Evolutionary conservation across 2,329 filamentous ascomycete genomes (phyloP).

Genomic region (Aotearoamyces nothofagi): DNA sequence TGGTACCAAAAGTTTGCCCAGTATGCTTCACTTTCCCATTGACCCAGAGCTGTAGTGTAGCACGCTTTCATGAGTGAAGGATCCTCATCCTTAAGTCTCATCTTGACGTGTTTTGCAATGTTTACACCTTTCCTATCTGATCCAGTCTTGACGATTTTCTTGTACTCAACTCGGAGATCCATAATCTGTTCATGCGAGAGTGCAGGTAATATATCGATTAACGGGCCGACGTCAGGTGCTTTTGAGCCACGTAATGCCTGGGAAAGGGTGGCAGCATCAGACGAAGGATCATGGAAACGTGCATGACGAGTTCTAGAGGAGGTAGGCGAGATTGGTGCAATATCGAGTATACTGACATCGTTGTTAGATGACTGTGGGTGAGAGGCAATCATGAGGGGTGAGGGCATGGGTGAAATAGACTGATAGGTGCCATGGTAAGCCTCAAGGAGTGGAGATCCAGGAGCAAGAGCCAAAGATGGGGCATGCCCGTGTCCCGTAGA

Average conservation of each 20-base stretch:
- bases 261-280: slow-evolving; percentile 64
- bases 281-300: slow-evolving; percentile 72
- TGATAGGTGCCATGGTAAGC: slow-evolving; percentile 91
- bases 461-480: slow-evolving; percentile 37
- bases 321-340: slow-evolving; percentile 37
- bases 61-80: slow-evolving; percentile 76
- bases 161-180: slow-evolving; percentile 78
- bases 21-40: slow-evolving; percentile 88
- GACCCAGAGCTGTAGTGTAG: slow-evolving; percentile 77
- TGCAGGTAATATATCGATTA: slow-evolving; percentile 73
- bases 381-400: slow-evolving; percentile 47
- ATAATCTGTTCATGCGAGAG: slow-evolving; percentile 80
- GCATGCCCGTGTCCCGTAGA: slow-evolving; percentile 13
- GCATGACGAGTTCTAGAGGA: slow-evolving; percentile 41
- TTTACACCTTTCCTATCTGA: slow-evolving; percentile 63
- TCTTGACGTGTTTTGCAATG: slow-evolving; percentile 71
- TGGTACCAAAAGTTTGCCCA: slow-evolving; percentile 99
- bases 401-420: slow-evolving; percentile 87
- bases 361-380: slow-evolving; percentile 33
- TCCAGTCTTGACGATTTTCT: slow-evolving; percentile 71
- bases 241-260: slow-evolving; percentile 48
- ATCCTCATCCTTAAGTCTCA: slow-evolving; percentile 57
- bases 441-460: slow-evolving; percentile 75
- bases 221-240: slow-evolving; percentile 48
- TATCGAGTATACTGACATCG: slow-evolving; percentile 16